phyloP scores from a whole-genome alignment of 176 grass and related monocot species.

The Carex pumila region DNA sequence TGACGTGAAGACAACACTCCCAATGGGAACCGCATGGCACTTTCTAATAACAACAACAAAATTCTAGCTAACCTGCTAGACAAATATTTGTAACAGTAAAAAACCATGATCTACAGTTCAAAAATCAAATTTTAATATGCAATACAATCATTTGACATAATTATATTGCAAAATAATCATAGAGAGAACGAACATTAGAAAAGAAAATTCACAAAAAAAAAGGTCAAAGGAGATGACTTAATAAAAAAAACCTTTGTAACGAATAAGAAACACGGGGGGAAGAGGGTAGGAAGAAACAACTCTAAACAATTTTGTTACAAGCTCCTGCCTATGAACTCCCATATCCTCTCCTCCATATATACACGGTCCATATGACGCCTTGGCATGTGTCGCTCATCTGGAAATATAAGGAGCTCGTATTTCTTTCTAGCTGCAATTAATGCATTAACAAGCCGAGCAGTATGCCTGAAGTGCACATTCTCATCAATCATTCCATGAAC shows the following conservation, averaged over 20 bases:
- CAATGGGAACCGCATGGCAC: not conserved
- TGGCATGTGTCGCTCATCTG: constrained; percentile 87
- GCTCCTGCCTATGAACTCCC: constrained; percentile 83
- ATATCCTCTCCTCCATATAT: constrained; percentile 98
- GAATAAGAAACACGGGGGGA: not conserved
- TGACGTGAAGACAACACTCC: not conserved
- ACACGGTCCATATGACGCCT: constrained; percentile 69
- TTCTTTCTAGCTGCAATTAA: constrained; percentile 69
- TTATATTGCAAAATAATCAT: constrained; percentile 1
- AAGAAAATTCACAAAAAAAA: not conserved
- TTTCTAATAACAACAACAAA: too few relatives aligned
- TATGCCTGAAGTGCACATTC: constrained; percentile 98
- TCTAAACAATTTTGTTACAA: constrained; percentile 36
- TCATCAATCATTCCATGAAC: constrained; percentile 97
- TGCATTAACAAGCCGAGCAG: constrained; percentile 71
- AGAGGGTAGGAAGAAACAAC: constrained; percentile 11
- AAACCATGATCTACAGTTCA: not conserved
- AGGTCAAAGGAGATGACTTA: not conserved
- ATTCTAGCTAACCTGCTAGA: too few relatives aligned
- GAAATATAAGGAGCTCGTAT: constrained; percentile 89
- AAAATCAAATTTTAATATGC: not conserved
- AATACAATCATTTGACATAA: not conserved
- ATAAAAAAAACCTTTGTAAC: not conserved
- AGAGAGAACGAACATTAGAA: not conserved
- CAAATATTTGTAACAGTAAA: not conserved